Percentiles rank a stretch among this genome's conserved stretches.
These are phyloP conservation scores for Ophiocordyceps australis DNA, from an alignment of 2,329 filamentous ascomycete genomes.

Conservation along the genomic window DNA sequence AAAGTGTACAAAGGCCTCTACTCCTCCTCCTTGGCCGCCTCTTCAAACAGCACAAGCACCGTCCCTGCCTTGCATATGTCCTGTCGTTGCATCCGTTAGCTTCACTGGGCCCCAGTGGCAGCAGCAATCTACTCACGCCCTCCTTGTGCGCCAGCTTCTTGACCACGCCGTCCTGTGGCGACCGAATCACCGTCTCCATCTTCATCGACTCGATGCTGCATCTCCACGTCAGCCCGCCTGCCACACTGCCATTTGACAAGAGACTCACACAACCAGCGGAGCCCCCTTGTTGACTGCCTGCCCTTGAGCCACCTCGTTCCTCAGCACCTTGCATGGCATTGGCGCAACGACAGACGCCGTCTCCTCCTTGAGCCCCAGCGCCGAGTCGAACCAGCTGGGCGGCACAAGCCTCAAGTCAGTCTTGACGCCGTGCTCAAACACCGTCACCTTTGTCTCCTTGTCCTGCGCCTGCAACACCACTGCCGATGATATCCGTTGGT, in stretches of 20 bases:
- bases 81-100: no score
- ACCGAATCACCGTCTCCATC: conserved; percentile 73
- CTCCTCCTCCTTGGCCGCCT: conserved; percentile 14
- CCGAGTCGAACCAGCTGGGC: conserved; percentile 75
- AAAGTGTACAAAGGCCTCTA: no score
- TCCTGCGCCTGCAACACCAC: conserved; percentile 41
- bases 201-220: conserved; percentile 69
- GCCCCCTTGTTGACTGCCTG: conserved; percentile 72
- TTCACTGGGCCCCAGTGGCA: no score
- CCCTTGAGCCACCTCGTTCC: conserved; percentile 74
- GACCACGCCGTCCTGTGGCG: conserved; percentile 53
- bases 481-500: conserved; percentile 62
- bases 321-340: conserved; percentile 93
- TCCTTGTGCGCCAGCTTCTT: conserved; percentile 57
- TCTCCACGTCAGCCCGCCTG: neutral
- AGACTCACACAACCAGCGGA: conserved; percentile 58
- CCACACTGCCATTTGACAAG: neutral
- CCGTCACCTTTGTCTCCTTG: conserved; percentile 44
- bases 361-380: conserved; percentile 63
- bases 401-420: conserved; percentile 36
- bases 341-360: conserved; percentile 74
- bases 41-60: conserved; percentile 55
- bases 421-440: conserved; percentile 56
- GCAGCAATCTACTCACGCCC: conserved; percentile 35
- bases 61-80: conserved; percentile 68